phyloP scores from a whole-genome alignment of 768 basidiomycete species.

The Kwoniella sp. region DNA sequence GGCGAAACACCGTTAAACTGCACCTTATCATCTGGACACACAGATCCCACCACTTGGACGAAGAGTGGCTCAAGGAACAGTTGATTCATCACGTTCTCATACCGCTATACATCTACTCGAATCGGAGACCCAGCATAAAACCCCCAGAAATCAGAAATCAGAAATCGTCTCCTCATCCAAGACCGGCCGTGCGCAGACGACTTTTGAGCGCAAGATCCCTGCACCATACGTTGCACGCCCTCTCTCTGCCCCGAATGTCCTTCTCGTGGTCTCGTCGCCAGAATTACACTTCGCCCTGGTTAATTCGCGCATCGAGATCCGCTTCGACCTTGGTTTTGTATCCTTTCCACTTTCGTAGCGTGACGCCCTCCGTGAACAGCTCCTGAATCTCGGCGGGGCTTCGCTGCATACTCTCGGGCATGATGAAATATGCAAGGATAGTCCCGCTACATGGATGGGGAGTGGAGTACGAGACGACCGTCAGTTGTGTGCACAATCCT shows the following conservation, averaged over 20 bases:
- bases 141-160: no score
- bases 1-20: background rate
- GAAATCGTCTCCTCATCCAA: no score
- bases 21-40: no score
- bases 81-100: no score
- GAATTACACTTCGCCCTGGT: background rate
- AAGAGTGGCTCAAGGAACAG: no score
- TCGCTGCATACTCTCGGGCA: conserved; percentile 26
- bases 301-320: conserved; percentile 18
- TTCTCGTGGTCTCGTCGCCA: no score
- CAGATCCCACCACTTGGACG: background rate
- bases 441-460: conserved; percentile 10
- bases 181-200: no score
- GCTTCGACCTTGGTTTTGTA: conserved; percentile 25
- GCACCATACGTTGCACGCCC: no score
- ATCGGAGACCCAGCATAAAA: no score
- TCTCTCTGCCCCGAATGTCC: background rate
- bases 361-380: conserved; percentile 25
- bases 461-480: background rate
- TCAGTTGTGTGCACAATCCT: background rate
- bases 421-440: conserved; percentile 28
- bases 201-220: no score
- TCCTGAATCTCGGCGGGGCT: conserved; percentile 32
- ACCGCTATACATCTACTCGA: no score
- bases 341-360: conserved; percentile 25